Evolutionary conservation across 2,329 filamentous ascomycete species (phyloP), one percentile per base, ranked within the genome.

Genomic region (Talaromyces sp.): DNA sequence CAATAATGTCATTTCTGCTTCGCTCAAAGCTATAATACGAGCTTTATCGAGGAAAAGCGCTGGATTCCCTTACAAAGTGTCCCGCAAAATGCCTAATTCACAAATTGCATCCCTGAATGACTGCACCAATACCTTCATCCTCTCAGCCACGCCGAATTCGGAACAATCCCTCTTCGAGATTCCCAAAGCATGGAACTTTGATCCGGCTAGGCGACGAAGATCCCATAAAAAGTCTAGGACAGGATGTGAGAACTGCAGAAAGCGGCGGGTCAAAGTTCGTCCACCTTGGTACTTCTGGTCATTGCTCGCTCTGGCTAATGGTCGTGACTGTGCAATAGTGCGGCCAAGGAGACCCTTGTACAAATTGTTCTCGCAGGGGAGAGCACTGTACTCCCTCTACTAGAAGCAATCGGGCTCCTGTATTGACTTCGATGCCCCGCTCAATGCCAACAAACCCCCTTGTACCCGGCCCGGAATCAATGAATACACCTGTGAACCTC

Each of bases 171-270:
- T 61, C 24, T 49, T 24, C 17, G 35, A 57, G 38, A 38, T 61
- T 21, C 50, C 59, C 27, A 61, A 61, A 32, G 49, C 38, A 14
- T 11, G 26, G 50, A 51, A 29, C 10, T 13, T 21, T 43, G 59
- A 58, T 54, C 31, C 55, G 5, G 56, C 55, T 24, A 61, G 59
- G 13, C 54, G 53, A 41, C 26, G 59, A 19, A 55, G 59, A 41
- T 38, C 55, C 11, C 59, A 61, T 61, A 32, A 43, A 14, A 61
- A 61, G 50, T 61, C 59, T 9, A 54, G 24, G 21, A 31, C n/a
- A 13, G 59, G 50, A 14, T 61, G 59, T 24, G 55, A 54, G 14
- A 57, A 58, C 21, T 61, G 59, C 50, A 54, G 56, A 26, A 58
- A 50, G 41, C 35, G 59, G 38, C 55, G 55, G 11, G 50, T 61